Conservation (phyloP, 1,139 yeast genomes). For the Geotrichum candidum region DNA sequence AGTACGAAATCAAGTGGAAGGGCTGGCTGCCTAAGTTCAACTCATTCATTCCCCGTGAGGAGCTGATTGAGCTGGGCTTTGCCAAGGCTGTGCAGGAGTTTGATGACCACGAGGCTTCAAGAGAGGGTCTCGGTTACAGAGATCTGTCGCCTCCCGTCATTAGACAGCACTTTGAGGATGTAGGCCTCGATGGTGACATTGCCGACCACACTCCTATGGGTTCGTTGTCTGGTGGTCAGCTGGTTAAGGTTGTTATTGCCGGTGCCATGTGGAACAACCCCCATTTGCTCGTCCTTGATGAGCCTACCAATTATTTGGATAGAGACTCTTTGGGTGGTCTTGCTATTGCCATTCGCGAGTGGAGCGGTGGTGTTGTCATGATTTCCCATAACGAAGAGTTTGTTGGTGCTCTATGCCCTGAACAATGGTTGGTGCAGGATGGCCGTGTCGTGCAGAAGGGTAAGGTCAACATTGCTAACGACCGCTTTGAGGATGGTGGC, state of each 20-base stretch:
- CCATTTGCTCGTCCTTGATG: constrained; percentile 90
- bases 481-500: constrained; percentile 76
- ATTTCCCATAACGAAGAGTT: constrained; percentile 96
- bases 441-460: constrained; percentile 87
- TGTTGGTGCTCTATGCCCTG: constrained; percentile 96
- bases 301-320: constrained; percentile 97
- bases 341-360: constrained; percentile 94
- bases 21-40: constrained; percentile 89
- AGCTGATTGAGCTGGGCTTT: constrained; percentile 73
- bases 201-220: constrained; percentile 98
- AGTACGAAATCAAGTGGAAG: constrained; percentile 94
- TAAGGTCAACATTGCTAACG: constrained; percentile 62
- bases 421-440: constrained; percentile 95
- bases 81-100: constrained; percentile 84
- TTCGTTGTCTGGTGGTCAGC: constrained; percentile 94
- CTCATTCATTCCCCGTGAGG: constrained; percentile 87
- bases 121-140: constrained; percentile 97
- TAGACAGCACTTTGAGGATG: constrained; percentile 93
- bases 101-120: constrained; percentile 96
- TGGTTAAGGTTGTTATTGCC: constrained; percentile 96
- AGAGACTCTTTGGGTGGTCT: constrained; percentile 96
- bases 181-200: constrained; percentile 95
- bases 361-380: constrained; percentile 98
- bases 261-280: constrained; percentile 99
- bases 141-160: constrained; percentile 86